Percentiles rank a stretch among this genome's conserved stretches.
phyloP scores from a whole-genome alignment of 345 rosid species.

The Cardamine resedifolia region DNA sequence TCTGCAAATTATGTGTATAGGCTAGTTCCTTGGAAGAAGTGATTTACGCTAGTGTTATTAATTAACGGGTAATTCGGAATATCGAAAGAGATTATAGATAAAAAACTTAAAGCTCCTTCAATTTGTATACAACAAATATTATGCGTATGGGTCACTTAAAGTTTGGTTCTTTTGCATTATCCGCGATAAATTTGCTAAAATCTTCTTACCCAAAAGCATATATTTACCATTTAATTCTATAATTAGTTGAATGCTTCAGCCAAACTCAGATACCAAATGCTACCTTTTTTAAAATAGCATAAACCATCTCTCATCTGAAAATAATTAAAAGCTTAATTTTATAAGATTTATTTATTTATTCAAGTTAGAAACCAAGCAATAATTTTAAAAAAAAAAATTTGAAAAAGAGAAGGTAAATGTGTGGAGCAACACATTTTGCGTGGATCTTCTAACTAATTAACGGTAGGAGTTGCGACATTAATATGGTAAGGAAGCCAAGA shows the following conservation, averaged over 20 bases:
- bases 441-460: slow-evolving; percentile 14
- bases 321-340: not conserved
- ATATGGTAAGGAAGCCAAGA: not conserved
- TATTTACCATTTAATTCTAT: not conserved
- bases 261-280: not conserved
- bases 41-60: too few species aligned
- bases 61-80: too few species aligned
- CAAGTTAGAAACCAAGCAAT: not conserved
- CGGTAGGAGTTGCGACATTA: not conserved
- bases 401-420: not conserved
- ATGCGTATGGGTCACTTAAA: not conserved
- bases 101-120: too few species aligned
- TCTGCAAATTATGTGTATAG: not conserved
- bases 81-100: too few species aligned
- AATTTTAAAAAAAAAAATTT: not conserved
- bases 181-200: too few species aligned
- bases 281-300: too few species aligned
- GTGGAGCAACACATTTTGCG: slow-evolving; percentile 20
- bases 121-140: too few species aligned
- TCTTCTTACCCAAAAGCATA: not conserved
- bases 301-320: not conserved
- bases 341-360: not conserved
- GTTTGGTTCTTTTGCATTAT: not conserved
- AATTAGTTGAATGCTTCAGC: not conserved
- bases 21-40: too few species aligned